Base-by-base conservation (phyloP, 2,329 filamentous ascomycete species). In the Pseudohalonectria lignicola region DNA sequence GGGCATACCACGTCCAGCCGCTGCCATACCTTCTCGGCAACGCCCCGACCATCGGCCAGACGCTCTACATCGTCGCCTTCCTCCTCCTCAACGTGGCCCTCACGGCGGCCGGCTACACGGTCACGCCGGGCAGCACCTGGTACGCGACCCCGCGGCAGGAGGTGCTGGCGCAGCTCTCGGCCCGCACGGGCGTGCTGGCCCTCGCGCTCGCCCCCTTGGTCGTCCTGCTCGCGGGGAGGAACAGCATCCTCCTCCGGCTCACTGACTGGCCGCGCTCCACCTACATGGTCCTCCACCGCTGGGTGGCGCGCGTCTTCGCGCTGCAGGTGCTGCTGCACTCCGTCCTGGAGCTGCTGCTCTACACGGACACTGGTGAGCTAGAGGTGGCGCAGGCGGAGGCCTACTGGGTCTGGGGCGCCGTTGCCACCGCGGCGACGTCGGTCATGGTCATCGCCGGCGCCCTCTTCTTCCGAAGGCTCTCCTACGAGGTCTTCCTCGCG, bases 251-350 rank as follows among this genome's bases (percentile, higher is more conserved):
- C 0, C 55, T 71, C 0, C 64, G 59, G 52, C 30, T 69, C 2
- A 70, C 69, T 3, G 59, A 66, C 44, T 72, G 67, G 66, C 61
- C 55, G 1, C 62, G 68, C 42, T 58, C 59, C 0, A 72, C 69
- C 0, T 71, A 57, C 37, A 42, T 71, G 3, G 47, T 71, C 0
- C 52, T 71, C 0, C 69, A 74, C 43, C 57, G 67, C 10, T 71
- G 65, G 65, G 50, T 67, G 2, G 68, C 66, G 1, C 50, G 58
- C 17, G 53, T 73, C 7, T 61, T 55, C 19, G 59, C 60, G 1
- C 32, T 71, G 0, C 59, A 75, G 34, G 64, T 61, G 1, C 48
- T 62, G 8, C 33, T 73, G 0, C 71, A 75, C 49, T 62, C 60
- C 1, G 49, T 64, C n/a, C 47, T 67, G 13, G 59, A 55, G 26